Base-by-base conservation (phyloP, 106 monocot species). In the Posidonia australis region DNA sequence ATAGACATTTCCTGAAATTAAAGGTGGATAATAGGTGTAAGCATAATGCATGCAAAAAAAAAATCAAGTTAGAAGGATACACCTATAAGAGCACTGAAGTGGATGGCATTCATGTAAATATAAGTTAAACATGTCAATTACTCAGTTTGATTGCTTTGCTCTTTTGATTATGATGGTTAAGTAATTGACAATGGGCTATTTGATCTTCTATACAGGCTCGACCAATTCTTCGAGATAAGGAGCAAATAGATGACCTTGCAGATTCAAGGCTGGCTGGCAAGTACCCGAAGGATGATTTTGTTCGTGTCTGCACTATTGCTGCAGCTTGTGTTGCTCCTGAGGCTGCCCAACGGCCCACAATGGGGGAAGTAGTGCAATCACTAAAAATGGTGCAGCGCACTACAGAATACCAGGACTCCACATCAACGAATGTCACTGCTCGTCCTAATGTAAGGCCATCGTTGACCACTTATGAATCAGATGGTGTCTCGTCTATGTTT, bases 341-440 rank as follows among this genome's bases (percentile, higher is more conserved):
- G 60, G 82, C 82, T 48, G 82, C 51, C 70, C 94, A 96, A 67
- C 76, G 94, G 60, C 94, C 94, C 1, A 84, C 94, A 3, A 96
- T 96, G 90, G 90, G 94, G 14, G 94, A 96, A 73, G 94, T 96
- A 51, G 94, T 96, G 16, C 94, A 90, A 65, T 96, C 94, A 43
- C 94, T 96, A 1, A 96, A 96, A 70, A 96, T 96, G 94, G 90
- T 96, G 22, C 94, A 96, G 76, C 80, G 74, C 19, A 60, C 70
- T 13, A 48, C 67, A 0, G 84, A 87, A 44, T 83, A 77, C 64
- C 88, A 83, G 25, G 86, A 83, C 26, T 29, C 83, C 1, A 54
- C 83, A 66, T 76, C 83, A 0, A 81, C 67, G 14, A 69, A 76
- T 16, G 69, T 71, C 13, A 65, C 80, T 9, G 45, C 79, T 21